phyloP scores from a whole-genome alignment of 352 stramenopile species.

The Hyaloperonospora brassicae region DNA sequence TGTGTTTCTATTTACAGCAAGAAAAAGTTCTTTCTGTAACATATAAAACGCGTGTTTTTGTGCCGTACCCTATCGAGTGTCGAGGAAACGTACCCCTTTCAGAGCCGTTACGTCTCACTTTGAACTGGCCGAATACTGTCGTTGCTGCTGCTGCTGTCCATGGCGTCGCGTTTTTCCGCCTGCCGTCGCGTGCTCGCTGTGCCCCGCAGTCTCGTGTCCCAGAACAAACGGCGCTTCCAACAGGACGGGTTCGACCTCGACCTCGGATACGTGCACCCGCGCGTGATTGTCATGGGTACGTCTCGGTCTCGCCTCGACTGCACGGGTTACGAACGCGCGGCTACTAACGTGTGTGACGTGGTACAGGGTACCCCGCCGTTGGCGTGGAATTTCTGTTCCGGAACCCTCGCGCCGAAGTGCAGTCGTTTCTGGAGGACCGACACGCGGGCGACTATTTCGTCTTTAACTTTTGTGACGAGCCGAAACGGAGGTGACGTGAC shows the following conservation, averaged over 20 bases:
- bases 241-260: conserved; percentile 59
- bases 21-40: too few species aligned
- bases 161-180: conserved; percentile 16
- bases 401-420: conserved; percentile 53
- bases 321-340: neutral
- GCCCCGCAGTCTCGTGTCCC: conserved; percentile 59
- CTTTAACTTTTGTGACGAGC: conserved; percentile 70
- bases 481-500: conserved; percentile 32
- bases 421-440: conserved; percentile 41
- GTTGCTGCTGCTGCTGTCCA: neutral
- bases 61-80: too few species aligned
- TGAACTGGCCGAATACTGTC: too few species aligned
- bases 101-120: too few species aligned
- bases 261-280: conserved; percentile 63
- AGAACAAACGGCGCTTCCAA: conserved; percentile 67
- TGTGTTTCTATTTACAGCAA: too few species aligned
- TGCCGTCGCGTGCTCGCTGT: conserved; percentile 38
- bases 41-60: too few species aligned
- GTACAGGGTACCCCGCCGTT: conserved; percentile 44
- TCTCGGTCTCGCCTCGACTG: neutral
- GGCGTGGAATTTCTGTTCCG: conserved; percentile 53
- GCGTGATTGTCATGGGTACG: conserved; percentile 70
- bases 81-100: too few species aligned
- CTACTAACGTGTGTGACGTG: conserved; percentile 12
- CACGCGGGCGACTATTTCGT: conserved; percentile 58